phyloP scores from a whole-genome alignment of 352 stramenopile species.

The Globisporangium abappressorium region DNA sequence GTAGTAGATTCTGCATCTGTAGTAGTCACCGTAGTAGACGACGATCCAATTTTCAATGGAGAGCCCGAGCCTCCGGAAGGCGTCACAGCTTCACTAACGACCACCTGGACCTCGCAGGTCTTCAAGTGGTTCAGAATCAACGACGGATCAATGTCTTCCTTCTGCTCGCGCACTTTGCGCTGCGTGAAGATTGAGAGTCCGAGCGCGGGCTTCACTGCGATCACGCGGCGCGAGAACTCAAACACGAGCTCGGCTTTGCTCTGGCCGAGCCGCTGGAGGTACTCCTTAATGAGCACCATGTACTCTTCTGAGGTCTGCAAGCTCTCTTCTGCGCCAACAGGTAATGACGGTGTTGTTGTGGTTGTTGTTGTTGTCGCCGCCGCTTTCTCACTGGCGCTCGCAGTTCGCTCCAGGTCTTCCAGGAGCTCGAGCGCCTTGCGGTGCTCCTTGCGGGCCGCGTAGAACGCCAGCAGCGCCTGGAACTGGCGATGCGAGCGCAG shows the following conservation, averaged over 20 bases:
- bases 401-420: conserved; percentile 69
- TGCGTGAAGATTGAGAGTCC: conserved; percentile 81
- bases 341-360: conserved; percentile 3
- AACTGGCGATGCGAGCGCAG: conserved; percentile 63
- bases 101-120: conserved; percentile 35
- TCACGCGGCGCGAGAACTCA: conserved; percentile 73
- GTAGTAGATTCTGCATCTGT: conserved; percentile 13
- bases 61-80: background rate
- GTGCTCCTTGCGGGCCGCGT: conserved; percentile 64
- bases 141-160: conserved; percentile 65
- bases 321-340: conserved; percentile 4
- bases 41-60: background rate
- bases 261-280: conserved; percentile 59
- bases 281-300: conserved; percentile 59
- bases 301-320: conserved; percentile 48
- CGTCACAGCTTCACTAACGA: background rate
- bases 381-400: conserved; percentile 23
- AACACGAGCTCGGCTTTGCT: conserved; percentile 73
- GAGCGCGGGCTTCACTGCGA: conserved; percentile 49
- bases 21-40: background rate
- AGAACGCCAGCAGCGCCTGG: conserved; percentile 65
- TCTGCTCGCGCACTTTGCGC: conserved; percentile 37
- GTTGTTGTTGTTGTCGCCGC: background rate
- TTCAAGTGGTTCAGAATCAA: conserved; percentile 68
- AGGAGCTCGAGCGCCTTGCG: conserved; percentile 78